These are phyloP conservation scores for Berberis vulgaris DNA, from an alignment of 164 flowering plant species.

Conservation along the genomic window DNA sequence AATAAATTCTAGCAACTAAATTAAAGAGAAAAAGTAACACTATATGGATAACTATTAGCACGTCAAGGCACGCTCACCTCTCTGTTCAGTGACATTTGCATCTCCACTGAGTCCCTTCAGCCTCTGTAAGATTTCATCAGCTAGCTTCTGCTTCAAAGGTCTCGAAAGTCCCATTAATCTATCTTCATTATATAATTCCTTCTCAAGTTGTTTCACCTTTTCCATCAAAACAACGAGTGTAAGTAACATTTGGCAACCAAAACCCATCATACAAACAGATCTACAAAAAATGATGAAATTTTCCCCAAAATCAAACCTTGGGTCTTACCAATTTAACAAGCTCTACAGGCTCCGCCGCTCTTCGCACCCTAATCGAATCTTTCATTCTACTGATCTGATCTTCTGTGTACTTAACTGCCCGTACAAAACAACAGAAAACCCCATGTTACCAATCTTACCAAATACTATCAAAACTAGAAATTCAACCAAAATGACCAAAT, in stretches of 20 bases:
- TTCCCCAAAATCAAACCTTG: not conserved
- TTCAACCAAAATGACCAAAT: not conserved
- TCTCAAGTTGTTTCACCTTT: constrained; percentile 48
- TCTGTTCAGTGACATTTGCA: constrained; percentile 35
- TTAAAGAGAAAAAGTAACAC: not conserved
- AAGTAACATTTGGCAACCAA: constrained; percentile 2
- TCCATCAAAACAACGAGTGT: constrained; percentile 1
- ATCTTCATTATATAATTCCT: constrained; percentile 28
- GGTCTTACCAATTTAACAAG: constrained; percentile 62
- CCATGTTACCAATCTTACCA: not conserved
- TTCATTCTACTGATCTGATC: constrained; percentile 84
- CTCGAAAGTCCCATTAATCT: constrained; percentile 28
- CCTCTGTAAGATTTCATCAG: constrained; percentile 49
- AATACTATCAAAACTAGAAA: not conserved
- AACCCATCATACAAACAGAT: constrained; percentile 3
- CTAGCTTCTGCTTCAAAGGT: constrained; percentile 46
- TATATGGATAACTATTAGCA: not conserved
- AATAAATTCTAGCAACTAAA: too few species aligned
- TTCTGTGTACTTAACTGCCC: constrained; percentile 58
- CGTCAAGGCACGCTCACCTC: constrained; percentile 42
- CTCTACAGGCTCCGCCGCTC: constrained; percentile 49
- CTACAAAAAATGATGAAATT: not conserved
- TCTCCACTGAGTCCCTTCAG: constrained; percentile 41
- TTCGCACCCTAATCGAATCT: constrained; percentile 69
- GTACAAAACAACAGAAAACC: constrained; percentile 8